phyloP scores from a whole-genome alignment of 495 filamentous ascomycete species.

The Hypoxylon lienhwacheense region DNA sequence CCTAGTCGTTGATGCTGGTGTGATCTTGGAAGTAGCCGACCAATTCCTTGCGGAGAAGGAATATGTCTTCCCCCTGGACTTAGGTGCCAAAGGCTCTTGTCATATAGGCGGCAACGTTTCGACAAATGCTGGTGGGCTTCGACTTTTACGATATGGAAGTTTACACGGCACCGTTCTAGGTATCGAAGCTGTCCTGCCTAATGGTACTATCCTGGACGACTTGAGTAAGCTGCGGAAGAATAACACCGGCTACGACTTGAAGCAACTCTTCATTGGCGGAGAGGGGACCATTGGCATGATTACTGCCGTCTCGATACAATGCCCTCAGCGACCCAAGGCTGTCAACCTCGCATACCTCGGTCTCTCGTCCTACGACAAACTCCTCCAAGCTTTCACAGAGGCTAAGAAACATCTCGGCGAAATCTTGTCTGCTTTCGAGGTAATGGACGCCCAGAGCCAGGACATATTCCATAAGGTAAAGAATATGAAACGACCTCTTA shows the following conservation, averaged over 20 bases:
- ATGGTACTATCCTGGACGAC: conserved; percentile 89
- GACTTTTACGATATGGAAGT: conserved; percentile 89
- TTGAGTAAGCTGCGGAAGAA: conserved; percentile 89
- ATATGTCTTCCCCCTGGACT: conserved; percentile 90
- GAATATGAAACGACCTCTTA: conserved; percentile 75
- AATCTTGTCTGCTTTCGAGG: conserved; percentile 94
- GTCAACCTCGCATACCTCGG: conserved; percentile 91
- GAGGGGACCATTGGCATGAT: conserved; percentile 96
- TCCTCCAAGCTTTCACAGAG: conserved; percentile 76
- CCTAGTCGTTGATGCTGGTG: conserved; percentile 85
- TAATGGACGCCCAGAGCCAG: conserved; percentile 89
- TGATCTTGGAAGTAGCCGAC: conserved; percentile 87
- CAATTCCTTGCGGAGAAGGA: conserved; percentile 73
- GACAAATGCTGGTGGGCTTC: conserved; percentile 90
- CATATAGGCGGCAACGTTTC: conserved; percentile 98
- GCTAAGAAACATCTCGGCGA: conserved; percentile 89
- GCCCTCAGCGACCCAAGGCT: conserved; percentile 79
- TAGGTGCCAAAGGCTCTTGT: conserved; percentile 96
- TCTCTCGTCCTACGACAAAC: conserved; percentile 81
- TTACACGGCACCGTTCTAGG: conserved; percentile 91
- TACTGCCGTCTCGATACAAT: conserved; percentile 84
- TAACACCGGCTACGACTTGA: conserved; percentile 95
- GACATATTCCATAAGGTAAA: conserved; percentile 71
- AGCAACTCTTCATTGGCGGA: conserved; percentile 94
- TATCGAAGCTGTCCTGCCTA: conserved; percentile 87